phyloP scores from a whole-genome alignment of 208 protist genomes.

The Spongospora subterranea region DNA sequence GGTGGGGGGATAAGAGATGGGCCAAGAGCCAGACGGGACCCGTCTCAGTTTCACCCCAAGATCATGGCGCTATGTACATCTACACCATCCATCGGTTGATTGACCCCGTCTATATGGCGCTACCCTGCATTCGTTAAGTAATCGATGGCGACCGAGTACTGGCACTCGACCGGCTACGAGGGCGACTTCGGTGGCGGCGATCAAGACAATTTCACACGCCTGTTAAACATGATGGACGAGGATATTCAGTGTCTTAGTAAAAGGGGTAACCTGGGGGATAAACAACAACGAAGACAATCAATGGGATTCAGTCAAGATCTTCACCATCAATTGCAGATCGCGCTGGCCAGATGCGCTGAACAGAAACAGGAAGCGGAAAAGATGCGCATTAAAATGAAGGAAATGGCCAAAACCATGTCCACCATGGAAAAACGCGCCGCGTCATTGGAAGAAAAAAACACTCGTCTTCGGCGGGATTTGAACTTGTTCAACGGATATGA shows the following conservation, averaged over 20 bases:
- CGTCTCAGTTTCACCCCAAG: too few species aligned
- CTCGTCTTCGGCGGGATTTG: background rate
- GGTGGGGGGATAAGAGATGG: too few species aligned
- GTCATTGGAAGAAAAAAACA: background rate
- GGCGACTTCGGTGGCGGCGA: too few species aligned
- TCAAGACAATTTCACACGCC: background rate
- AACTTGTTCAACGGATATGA: background rate
- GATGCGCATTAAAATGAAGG: background rate
- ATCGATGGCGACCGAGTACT: too few species aligned
- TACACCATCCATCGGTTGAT: too few species aligned
- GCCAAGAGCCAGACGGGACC: too few species aligned
- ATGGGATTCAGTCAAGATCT: background rate
- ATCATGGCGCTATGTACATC: too few species aligned
- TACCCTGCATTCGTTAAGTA: too few species aligned
- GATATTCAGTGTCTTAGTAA: background rate
- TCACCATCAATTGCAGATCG: background rate
- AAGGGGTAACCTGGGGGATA: background rate
- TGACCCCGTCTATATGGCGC: too few species aligned
- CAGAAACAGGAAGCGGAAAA: background rate
- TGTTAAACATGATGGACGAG: conserved; percentile 45
- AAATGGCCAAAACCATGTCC: background rate
- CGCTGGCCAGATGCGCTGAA: background rate
- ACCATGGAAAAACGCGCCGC: background rate
- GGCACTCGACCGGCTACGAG: too few species aligned
- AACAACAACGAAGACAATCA: background rate